Conservation (phyloP, 352 stramenopile genomes). For the Labyrinthula sp. region DNA sequence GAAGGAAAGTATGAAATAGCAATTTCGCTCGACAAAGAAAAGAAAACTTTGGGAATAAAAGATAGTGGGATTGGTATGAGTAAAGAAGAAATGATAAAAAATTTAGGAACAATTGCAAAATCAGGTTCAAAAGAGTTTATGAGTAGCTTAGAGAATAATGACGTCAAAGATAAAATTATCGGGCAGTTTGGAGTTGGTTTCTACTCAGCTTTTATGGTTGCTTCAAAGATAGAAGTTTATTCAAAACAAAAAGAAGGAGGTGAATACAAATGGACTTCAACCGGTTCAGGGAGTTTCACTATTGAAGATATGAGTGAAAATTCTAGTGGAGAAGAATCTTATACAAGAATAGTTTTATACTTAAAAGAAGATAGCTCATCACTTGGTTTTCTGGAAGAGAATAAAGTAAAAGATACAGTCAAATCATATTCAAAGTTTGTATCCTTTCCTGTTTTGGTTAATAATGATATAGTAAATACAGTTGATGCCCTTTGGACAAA, state of each 20-base stretch:
- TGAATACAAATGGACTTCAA: constrained; percentile 46
- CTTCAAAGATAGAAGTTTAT: constrained; percentile 74
- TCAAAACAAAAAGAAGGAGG: constrained; percentile 34
- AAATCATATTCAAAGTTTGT: constrained; percentile 99
- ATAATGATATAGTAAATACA: constrained; percentile 88
- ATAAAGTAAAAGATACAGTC: constrained; percentile 78
- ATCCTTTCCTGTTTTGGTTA: constrained; percentile 89
- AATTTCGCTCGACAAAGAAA: constrained; percentile 80
- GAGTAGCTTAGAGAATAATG: constrained; percentile 44
- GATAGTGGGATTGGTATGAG: constrained; percentile 96
- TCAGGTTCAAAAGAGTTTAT: constrained; percentile 90
- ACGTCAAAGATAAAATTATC: constrained; percentile 46
- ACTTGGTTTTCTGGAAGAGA: constrained; percentile 70
- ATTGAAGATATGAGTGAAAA: constrained; percentile 46
- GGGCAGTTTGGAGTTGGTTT: constrained; percentile 99
- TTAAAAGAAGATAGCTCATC: constrained; percentile 69
- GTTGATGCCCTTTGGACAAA: constrained; percentile 92
- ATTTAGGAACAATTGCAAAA: constrained; percentile 93
- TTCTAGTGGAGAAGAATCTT: constrained; percentile 50
- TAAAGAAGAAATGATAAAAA: constrained; percentile 79
- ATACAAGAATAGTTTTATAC: constrained; percentile 91
- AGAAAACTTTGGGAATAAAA: constrained; percentile 81
- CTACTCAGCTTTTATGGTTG: constrained; percentile 98
- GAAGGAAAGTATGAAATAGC: constrained; percentile 79
- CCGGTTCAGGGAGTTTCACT: constrained; percentile 50